phyloP scores from a whole-genome alignment of 73 alveolate species.

The Breviolum minutum region DNA sequence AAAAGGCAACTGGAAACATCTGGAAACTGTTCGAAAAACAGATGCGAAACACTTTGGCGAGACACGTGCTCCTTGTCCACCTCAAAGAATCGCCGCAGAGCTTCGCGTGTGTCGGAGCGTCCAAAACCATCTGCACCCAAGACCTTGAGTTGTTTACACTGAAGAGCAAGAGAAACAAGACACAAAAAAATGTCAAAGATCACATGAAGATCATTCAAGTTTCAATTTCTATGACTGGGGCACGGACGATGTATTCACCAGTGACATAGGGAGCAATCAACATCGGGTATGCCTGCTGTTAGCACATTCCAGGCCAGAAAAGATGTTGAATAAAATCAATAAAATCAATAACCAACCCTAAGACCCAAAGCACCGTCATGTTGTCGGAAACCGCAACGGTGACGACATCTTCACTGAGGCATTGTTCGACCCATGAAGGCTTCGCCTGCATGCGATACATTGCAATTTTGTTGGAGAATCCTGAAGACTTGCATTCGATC shows the following conservation, averaged over 20 bases:
- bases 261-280: conserved; percentile 80
- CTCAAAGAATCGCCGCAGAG: conserved; percentile 93
- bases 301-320: background rate
- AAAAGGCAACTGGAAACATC: background rate
- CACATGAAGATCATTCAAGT: background rate
- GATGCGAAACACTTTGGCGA: background rate
- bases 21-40: background rate
- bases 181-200: background rate
- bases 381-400: conserved; percentile 92
- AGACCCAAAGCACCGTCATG: conserved; percentile 38
- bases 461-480: no score
- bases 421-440: conserved; percentile 88
- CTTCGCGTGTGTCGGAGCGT: conserved; percentile 94
- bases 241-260: conserved; percentile 66
- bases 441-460: conserved; percentile 27
- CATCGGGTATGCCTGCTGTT: conserved; percentile 75
- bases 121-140: conserved; percentile 89
- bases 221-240: background rate
- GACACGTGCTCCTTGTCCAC: conserved; percentile 82
- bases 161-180: background rate
- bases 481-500: no score
- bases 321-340: background rate
- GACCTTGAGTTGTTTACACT: background rate
- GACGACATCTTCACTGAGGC: conserved; percentile 82
- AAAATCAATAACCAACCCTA: background rate